Percentiles rank a stretch among this genome's conserved stretches.
These are phyloP conservation scores for Cytospora schulzeri DNA, from an alignment of 2,329 filamentous ascomycete species.

Conservation along the genomic window DNA sequence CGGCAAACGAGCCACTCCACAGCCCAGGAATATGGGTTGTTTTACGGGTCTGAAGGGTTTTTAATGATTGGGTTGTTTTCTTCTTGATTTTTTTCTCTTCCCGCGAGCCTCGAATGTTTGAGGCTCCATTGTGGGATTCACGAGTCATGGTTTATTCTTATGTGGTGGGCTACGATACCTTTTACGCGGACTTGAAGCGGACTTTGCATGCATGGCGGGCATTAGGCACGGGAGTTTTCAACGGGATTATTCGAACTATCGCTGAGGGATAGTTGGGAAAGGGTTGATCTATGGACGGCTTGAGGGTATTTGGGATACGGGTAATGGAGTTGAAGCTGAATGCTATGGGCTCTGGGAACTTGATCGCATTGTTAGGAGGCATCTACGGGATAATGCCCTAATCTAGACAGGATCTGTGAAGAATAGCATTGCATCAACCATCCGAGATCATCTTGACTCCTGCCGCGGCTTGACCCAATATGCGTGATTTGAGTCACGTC, in stretches of 20 bases:
- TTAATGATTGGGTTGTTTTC: not conserved
- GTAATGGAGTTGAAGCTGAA: not conserved
- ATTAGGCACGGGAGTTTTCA: constrained; percentile 4
- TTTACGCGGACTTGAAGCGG: not conserved
- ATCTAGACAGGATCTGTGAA: constrained; percentile 27
- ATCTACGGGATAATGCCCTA: constrained; percentile 21
- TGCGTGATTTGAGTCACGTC: not conserved
- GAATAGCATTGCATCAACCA: constrained; percentile 13
- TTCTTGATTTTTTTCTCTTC: not conserved
- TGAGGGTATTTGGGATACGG: not conserved
- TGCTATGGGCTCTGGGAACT: not conserved
- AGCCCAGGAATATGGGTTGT: not conserved
- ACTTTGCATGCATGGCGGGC: constrained; percentile 5
- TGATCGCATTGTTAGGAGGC: not conserved
- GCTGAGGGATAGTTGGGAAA: constrained; percentile 6
- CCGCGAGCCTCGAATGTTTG: not conserved
- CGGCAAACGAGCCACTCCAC: not conserved
- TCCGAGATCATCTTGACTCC: not conserved
- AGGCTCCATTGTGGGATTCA: not conserved
- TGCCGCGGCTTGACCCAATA: not conserved
- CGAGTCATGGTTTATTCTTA: not conserved
- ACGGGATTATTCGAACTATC: constrained; percentile 8
- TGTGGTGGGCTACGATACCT: constrained; percentile 17
- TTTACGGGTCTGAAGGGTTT: not conserved
- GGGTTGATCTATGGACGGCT: not conserved